A percentile compares a stretch with the other conserved stretches of the same genome.
Conservation (phyloP, 352 stramenopile species). For the Elongisporangium prolatum region DNA sequence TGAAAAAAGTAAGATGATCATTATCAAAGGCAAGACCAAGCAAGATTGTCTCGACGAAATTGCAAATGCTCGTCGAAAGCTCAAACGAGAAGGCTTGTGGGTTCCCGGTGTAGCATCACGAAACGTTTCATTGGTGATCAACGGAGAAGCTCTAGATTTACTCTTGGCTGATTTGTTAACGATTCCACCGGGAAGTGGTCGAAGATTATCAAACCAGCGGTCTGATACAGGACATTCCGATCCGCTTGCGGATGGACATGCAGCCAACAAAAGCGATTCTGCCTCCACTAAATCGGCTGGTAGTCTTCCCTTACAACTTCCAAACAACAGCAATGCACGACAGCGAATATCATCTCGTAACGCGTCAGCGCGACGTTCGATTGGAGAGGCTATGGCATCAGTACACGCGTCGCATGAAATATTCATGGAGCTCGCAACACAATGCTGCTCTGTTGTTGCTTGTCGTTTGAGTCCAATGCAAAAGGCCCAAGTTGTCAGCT, state of each 20-base stretch:
- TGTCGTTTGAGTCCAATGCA: constrained; percentile 89
- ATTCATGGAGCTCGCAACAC: constrained; percentile 80
- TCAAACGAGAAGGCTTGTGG: constrained; percentile 79
- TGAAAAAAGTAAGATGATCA: constrained; percentile 72
- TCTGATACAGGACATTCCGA: constrained; percentile 7
- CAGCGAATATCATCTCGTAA: constrained; percentile 27
- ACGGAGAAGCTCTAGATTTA: constrained; percentile 73
- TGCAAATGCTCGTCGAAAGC: constrained; percentile 57
- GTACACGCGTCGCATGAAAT: constrained; percentile 45
- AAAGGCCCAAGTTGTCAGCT: constrained; percentile 91
- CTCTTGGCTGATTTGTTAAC: constrained; percentile 43
- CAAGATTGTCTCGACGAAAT: constrained; percentile 82
- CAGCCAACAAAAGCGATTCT: constrained; percentile 18
- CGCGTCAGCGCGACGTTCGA: constrained; percentile 29
- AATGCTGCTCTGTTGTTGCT: constrained; percentile 84
- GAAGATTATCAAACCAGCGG: neutral
- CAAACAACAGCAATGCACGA: constrained; percentile 8
- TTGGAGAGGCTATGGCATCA: constrained; percentile 10
- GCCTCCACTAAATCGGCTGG: constrained; percentile 49
- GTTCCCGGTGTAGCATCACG: constrained; percentile 65
- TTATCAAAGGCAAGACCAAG: constrained; percentile 78
- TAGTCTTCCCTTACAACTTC: constrained; percentile 27
- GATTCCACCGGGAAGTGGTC: neutral
- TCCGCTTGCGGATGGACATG: neutral
- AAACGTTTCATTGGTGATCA: constrained; percentile 79